phyloP scores from a whole-genome alignment of 257 asterid species.

The Solanum microdontum region DNA sequence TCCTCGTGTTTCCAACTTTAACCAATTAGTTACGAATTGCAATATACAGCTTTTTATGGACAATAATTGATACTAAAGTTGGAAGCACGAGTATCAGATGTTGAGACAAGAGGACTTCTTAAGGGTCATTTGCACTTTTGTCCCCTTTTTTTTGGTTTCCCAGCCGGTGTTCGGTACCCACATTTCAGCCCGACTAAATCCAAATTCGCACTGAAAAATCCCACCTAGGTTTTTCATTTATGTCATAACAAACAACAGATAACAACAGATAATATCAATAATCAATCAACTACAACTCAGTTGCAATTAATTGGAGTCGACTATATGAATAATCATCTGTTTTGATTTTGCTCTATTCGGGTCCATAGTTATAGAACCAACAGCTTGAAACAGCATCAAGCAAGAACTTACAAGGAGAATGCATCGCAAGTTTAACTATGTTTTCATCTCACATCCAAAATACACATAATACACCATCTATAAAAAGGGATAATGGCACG shows the following conservation, averaged over 20 bases:
- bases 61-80: not conserved
- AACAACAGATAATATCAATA: not conserved
- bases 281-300: not conserved
- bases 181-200: too few relatives aligned
- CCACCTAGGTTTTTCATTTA: not conserved
- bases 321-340: not conserved
- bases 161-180: too few relatives aligned
- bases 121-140: not conserved
- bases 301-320: not conserved
- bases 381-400: not conserved
- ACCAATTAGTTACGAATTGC: not conserved
- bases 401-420: too few relatives aligned
- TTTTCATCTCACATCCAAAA: not conserved
- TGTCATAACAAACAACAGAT: not conserved
- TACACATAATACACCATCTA: not conserved
- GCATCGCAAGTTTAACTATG: not conserved
- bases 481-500: not conserved
- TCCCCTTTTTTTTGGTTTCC: not conserved
- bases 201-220: fast-evolving
- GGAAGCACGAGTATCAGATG: not conserved
- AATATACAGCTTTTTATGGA: not conserved
- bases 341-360: not conserved
- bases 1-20: not conserved
- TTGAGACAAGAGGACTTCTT: not conserved
- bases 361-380: not conserved